Percentiles rank a stretch among this genome's conserved stretches.
phyloP scores from a whole-genome alignment of 352 stramenopile genomes.

The Thraustochytrium sp. region DNA sequence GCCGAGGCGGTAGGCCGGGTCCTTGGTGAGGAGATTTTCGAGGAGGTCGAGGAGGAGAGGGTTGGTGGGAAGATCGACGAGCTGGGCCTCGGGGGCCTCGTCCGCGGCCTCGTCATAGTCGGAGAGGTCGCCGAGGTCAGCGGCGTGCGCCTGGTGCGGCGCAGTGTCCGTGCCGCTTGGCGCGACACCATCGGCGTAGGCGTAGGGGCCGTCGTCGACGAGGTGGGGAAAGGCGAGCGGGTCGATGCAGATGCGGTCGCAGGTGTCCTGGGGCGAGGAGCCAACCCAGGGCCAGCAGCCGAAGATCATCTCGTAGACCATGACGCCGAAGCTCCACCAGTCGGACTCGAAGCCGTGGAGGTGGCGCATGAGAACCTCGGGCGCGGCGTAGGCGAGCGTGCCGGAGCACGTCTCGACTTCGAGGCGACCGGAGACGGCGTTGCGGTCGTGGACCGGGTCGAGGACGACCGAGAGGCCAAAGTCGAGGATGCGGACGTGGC shows the following conservation, averaged over 20 bases:
- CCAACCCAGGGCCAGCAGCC: neutral
- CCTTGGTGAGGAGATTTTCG: neutral
- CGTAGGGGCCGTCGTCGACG: neutral
- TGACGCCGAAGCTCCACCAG: conserved; percentile 35
- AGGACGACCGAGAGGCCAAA: conserved; percentile 28
- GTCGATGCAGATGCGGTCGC: conserved; percentile 24
- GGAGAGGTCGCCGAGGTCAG: neutral
- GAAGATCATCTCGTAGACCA: conserved; percentile 24
- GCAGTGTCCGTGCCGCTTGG: too few relatives aligned
- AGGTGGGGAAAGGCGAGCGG: neutral
- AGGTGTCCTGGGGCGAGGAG: conserved; percentile 13
- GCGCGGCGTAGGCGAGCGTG: conserved; percentile 18
- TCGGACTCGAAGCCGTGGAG: conserved; percentile 36
- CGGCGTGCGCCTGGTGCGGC: too few relatives aligned
- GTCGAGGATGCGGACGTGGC: conserved; percentile 32
- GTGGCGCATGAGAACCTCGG: conserved; percentile 18
- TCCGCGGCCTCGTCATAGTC: neutral
- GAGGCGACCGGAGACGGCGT: neutral
- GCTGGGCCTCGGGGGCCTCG: neutral
- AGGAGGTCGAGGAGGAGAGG: neutral
- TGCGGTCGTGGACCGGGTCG: conserved; percentile 66
- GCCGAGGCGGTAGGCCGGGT: neutral
- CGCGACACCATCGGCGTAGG: neutral
- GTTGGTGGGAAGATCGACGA: neutral
- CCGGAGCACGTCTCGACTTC: neutral